phyloP scores from a whole-genome alignment of 495 filamentous ascomycete genomes.

The Trichoderma asperelloides region DNA sequence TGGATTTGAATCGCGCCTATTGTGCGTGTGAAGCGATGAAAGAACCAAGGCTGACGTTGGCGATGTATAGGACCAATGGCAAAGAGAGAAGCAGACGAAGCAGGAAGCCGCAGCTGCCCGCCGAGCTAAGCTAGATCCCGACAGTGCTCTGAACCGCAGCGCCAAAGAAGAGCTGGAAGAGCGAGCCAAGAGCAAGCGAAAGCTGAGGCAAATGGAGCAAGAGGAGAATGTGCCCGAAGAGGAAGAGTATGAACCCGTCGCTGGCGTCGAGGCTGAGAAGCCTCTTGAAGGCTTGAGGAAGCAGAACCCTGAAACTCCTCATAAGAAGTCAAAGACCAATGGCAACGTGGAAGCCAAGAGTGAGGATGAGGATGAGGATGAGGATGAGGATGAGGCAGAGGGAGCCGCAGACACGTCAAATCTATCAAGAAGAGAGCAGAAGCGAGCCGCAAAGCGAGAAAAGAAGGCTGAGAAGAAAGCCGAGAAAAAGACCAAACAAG shows the following conservation, averaged over 20 bases:
- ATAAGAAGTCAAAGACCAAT: conserved; percentile 39
- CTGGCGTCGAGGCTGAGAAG: conserved; percentile 42
- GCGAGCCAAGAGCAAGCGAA: conserved; percentile 62
- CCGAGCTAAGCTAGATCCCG: conserved; percentile 77
- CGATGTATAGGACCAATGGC: conserved; percentile 63
- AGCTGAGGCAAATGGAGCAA: conserved; percentile 26
- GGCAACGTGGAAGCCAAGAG: background rate
- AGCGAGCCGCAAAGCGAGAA: conserved; percentile 21
- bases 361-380: conserved; percentile 22
- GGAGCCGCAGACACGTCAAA: conserved; percentile 20
- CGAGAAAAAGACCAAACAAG: conserved; percentile 33
- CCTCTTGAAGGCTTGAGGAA: conserved; percentile 45
- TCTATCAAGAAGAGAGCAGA: conserved; percentile 14
- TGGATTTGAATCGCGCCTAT: conserved; percentile 9
- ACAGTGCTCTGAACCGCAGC: conserved; percentile 57
- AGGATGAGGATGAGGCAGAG: conserved; percentile 24
- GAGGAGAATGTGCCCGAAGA: conserved; percentile 19
- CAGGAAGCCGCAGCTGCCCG: conserved; percentile 68
- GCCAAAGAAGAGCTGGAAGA: conserved; percentile 83
- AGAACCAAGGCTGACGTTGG: background rate
- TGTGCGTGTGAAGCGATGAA: background rate
- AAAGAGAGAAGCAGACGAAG: conserved; percentile 80
- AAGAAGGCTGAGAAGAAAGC: conserved; percentile 28
- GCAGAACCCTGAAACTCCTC: conserved; percentile 30
- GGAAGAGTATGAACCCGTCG: conserved; percentile 27